A percentile compares a stretch with the other conserved stretches of the same genome.
Conservation (phyloP, 2,329 filamentous ascomycete genomes). For the Colletotrichum brevisporum region DNA sequence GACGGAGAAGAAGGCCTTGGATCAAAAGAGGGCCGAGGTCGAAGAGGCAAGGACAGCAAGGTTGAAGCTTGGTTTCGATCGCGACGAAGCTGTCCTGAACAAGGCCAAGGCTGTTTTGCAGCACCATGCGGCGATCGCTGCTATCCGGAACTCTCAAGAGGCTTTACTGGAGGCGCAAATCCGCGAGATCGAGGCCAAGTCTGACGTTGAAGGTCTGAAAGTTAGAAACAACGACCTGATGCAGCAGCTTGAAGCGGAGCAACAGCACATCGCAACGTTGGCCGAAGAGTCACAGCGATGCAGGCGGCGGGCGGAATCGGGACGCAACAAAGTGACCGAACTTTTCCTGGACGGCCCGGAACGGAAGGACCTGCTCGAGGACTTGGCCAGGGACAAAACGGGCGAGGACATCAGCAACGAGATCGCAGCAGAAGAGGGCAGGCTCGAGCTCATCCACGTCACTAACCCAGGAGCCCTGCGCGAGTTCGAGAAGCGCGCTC, state of each 20-base stretch:
- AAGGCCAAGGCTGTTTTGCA: slow-evolving; percentile 68
- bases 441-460: slow-evolving; percentile 84
- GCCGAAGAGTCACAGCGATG: slow-evolving; percentile 56
- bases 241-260: slow-evolving; percentile 63
- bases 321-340: slow-evolving; percentile 55
- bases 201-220: slow-evolving; percentile 80
- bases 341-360: slow-evolving; percentile 57
- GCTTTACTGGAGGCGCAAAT: slow-evolving; percentile 79
- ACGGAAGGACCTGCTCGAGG: slow-evolving; percentile 56
- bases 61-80: slow-evolving; percentile 64
- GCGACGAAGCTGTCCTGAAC: slow-evolving; percentile 68
- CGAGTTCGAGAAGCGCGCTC: slow-evolving; percentile 81
- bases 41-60: slow-evolving; percentile 60
- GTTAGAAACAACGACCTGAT: slow-evolving; percentile 74
- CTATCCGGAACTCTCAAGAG: slow-evolving; percentile 73
- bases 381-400: slow-evolving; percentile 64
- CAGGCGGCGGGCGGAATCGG: slow-evolving; percentile 51
- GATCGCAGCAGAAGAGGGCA: slow-evolving; percentile 80
- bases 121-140: slow-evolving; percentile 72
- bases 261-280: slow-evolving; percentile 54
- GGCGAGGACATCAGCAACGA: slow-evolving; percentile 78
- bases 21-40: slow-evolving; percentile 57
- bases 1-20: slow-evolving; percentile 50
- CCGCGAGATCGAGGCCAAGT: slow-evolving; percentile 82
- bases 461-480: slow-evolving; percentile 82